Evolutionary conservation across 495 filamentous ascomycete species (phyloP).

Genomic region (Neurospora terricola): DNA sequence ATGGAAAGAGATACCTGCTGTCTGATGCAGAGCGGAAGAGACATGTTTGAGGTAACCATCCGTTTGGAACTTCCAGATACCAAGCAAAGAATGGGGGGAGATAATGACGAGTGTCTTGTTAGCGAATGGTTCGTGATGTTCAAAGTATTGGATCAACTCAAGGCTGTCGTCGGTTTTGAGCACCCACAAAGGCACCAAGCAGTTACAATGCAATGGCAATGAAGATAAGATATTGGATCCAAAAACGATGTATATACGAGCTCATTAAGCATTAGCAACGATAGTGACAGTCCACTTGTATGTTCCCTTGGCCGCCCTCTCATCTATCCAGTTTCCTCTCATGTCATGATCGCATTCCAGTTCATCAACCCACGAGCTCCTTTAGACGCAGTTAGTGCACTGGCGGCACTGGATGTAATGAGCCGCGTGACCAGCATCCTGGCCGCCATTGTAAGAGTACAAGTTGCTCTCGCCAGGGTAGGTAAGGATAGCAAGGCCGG

Average conservation of each 20-base stretch:
- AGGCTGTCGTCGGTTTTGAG: too few relatives aligned
- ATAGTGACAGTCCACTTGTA: not conserved
- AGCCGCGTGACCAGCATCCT: not conserved
- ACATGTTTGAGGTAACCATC: not conserved
- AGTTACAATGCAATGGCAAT: not conserved
- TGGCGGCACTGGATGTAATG: not conserved
- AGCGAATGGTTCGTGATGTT: too few relatives aligned
- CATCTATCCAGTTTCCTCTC: not conserved
- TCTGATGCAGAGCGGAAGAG: not conserved
- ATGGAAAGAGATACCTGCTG: not conserved
- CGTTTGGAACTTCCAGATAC: not conserved
- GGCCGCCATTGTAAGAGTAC: not conserved
- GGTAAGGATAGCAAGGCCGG: not conserved
- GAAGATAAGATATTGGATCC: not conserved
- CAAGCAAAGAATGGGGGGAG: too few relatives aligned
- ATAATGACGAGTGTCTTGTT: too few relatives aligned
- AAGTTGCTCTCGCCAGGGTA: not conserved
- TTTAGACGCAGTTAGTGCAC: not conserved
- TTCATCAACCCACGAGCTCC: not conserved
- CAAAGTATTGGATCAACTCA: not conserved
- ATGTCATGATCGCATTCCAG: not conserved
- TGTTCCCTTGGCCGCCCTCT: not conserved
- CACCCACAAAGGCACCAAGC: too few relatives aligned
- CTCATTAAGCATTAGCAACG: not conserved
- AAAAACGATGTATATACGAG: not conserved